Evolutionary conservation across 768 basidiomycete genomes (phyloP).

Genomic region (Tulasnella sp.): DNA sequence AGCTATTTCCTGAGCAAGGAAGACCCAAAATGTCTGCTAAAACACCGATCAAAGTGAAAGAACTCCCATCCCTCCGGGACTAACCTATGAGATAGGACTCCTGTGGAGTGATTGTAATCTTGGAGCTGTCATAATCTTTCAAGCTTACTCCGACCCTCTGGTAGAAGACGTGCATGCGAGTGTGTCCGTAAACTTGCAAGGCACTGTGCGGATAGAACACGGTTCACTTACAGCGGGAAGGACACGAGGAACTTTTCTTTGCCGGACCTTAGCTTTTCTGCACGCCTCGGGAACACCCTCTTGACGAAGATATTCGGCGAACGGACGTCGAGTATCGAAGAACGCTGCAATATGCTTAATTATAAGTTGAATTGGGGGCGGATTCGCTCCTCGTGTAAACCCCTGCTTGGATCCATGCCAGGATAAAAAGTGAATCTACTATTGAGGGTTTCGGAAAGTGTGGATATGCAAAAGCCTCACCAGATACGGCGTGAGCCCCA

Average conservation of each 20-base stretch:
- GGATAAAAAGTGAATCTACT: too few species aligned
- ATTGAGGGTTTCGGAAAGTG: not conserved
- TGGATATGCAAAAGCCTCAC: not conserved
- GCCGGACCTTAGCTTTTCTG: not conserved
- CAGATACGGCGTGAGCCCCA: not conserved
- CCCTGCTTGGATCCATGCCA: not conserved
- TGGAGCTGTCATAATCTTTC: not conserved
- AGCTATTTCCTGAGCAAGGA: not conserved
- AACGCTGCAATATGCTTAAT: not conserved
- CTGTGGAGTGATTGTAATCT: not conserved
- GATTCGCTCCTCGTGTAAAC: not conserved
- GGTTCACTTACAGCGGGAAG: not conserved
- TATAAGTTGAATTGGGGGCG: not conserved
- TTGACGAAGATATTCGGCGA: not conserved
- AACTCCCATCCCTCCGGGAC: not conserved
- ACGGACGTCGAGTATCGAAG: constrained; percentile 2
- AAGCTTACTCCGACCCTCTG: not conserved
- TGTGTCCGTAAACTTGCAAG: too few species aligned
- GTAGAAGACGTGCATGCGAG: not conserved
- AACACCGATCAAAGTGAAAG: not conserved
- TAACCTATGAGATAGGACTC: not conserved
- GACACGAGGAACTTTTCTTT: not conserved
- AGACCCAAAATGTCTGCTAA: not conserved
- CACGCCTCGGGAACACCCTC: constrained; percentile 5
- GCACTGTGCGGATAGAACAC: not conserved